A percentile compares a stretch with the other conserved stretches of the same genome.
These are phyloP conservation scores for Ilex aquifolium DNA, from an alignment of 257 asterid genomes.

Conservation along the genomic window DNA sequence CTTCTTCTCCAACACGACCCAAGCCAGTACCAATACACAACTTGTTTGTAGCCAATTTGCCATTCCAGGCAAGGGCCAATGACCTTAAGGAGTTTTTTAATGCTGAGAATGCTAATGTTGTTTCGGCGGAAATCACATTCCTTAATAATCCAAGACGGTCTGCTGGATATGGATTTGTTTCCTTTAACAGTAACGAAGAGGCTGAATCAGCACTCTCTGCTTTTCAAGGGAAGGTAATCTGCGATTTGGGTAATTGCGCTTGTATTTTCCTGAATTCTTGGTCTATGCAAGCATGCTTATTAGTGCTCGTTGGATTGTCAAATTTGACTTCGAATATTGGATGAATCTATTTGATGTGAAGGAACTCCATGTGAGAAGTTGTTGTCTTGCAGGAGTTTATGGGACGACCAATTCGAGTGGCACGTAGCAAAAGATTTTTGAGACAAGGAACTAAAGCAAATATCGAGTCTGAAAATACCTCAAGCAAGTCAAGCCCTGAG, in stretches of 20 bases:
- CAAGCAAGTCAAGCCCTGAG: constrained; percentile 18
- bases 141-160: constrained; percentile 60
- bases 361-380: background rate
- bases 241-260: constrained; percentile 1
- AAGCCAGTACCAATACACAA: constrained; percentile 63
- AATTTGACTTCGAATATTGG: background rate
- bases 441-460: constrained; percentile 52
- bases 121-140: constrained; percentile 76
- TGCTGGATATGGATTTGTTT: constrained; percentile 88
- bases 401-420: constrained; percentile 75
- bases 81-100: constrained; percentile 78
- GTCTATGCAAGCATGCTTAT: background rate
- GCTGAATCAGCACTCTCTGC: constrained; percentile 62
- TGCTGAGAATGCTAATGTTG: constrained; percentile 52
- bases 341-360: background rate
- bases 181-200: constrained; percentile 68
- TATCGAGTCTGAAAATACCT: constrained; percentile 33
- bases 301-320: background rate
- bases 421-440: constrained; percentile 57
- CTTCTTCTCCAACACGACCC: constrained; percentile 29
- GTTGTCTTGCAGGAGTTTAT: constrained; percentile 62
- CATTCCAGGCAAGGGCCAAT: constrained; percentile 57
- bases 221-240: constrained; percentile 70
- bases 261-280: background rate
- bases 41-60: constrained; percentile 66